A percentile compares a stretch with the other conserved stretches of the same genome.
phyloP scores from a whole-genome alignment of 129 eudicot species.

The Escallonia herrerae region DNA sequence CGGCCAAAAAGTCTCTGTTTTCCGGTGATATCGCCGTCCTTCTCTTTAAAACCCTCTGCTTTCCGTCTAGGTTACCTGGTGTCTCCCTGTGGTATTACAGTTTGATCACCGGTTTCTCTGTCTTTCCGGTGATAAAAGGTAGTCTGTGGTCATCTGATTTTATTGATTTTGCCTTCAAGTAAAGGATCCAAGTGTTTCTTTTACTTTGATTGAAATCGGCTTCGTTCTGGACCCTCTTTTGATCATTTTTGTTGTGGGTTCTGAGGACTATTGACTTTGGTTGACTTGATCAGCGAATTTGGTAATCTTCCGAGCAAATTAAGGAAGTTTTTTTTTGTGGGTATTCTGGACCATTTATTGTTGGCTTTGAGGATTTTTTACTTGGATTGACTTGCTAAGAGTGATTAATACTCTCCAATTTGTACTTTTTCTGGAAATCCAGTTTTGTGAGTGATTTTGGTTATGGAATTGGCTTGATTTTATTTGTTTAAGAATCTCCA shows the following conservation, averaged over 20 bases:
- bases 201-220: neutral
- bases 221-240: no score
- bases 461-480: neutral
- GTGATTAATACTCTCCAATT: neutral
- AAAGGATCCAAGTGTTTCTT: neutral
- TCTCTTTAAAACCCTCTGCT: conserved; percentile 3
- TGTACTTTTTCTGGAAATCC: neutral
- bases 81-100: neutral
- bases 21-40: conserved; percentile 8
- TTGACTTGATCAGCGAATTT: no score
- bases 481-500: neutral
- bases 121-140: neutral
- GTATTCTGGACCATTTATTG: no score
- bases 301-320: neutral
- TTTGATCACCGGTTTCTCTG: neutral
- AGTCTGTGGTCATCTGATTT: no score
- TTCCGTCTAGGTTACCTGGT: neutral
- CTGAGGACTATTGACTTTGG: neutral
- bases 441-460: neutral
- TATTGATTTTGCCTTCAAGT: neutral
- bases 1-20: conserved; percentile 1
- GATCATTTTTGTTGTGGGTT: neutral
- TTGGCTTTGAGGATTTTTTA: neutral
- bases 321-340: neutral
- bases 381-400: neutral